phyloP scores from a whole-genome alignment of 768 basidiomycete genomes.

The Boletus fagicola region DNA sequence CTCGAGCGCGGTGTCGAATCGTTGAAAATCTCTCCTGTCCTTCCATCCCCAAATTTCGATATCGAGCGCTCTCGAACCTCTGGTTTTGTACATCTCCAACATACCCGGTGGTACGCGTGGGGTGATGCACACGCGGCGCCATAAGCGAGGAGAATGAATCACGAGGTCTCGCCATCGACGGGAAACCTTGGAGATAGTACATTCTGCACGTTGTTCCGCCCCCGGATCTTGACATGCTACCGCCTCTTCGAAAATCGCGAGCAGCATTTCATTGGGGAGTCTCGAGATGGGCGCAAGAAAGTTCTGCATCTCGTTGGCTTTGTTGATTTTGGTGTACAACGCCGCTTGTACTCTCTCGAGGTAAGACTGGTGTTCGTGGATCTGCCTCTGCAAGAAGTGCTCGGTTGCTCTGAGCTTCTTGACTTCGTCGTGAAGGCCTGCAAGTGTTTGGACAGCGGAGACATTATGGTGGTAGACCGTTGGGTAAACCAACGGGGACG shows the following conservation, averaged over 20 bases:
- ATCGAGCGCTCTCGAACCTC: slow-evolving; percentile 27
- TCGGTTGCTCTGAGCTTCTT: slow-evolving; percentile 17
- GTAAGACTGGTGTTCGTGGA: slow-evolving; percentile 11
- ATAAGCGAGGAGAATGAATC: slow-evolving; percentile 31
- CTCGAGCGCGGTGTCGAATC: slow-evolving; percentile 28
- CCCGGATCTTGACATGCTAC: slow-evolving; percentile 25
- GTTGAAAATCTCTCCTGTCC: slow-evolving; percentile 32
- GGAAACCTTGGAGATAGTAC: slow-evolving; percentile 30
- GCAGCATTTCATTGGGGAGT: slow-evolving; percentile 32
- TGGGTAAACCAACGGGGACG: slow-evolving; percentile 6
- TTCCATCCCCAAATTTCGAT: slow-evolving; percentile 30
- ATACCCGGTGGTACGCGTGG: slow-evolving; percentile 20
- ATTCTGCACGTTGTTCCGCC: slow-evolving; percentile 22
- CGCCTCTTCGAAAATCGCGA: slow-evolving; percentile 32
- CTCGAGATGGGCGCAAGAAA: slow-evolving; percentile 29
- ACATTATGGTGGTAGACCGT: slow-evolving; percentile 14
- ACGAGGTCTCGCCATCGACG: slow-evolving; percentile 34
- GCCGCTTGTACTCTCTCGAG: slow-evolving; percentile 18
- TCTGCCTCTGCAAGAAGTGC: slow-evolving; percentile 14
- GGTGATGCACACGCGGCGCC: slow-evolving; percentile 28
- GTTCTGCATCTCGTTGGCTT: slow-evolving; percentile 32
- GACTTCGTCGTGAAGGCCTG: slow-evolving; percentile 21
- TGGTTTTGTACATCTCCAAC: slow-evolving; percentile 26
- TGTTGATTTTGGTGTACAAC: slow-evolving; percentile 20
- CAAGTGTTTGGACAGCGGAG: slow-evolving; percentile 20